These are phyloP conservation scores for Aspergillus sp. DNA, from an alignment of 2,329 filamentous ascomycete genomes.

Conservation along the genomic window DNA sequence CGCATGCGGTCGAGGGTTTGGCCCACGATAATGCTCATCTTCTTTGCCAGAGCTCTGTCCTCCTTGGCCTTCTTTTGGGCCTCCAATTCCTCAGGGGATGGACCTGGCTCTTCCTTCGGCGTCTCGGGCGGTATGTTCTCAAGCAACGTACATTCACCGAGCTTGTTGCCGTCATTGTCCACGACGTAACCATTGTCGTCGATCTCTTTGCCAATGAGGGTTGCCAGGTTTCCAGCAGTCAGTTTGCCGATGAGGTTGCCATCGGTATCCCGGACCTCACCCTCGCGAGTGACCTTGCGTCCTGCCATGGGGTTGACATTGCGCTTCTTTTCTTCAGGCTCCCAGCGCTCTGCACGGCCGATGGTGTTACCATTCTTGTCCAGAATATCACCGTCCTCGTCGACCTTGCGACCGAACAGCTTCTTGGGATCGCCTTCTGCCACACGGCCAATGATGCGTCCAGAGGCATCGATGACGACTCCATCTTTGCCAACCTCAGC, in stretches of 20 bases:
- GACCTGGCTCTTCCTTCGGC: constrained; percentile 25
- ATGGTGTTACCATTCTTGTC: constrained; percentile 66
- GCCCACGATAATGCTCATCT: constrained; percentile 70
- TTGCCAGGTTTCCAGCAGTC: constrained; percentile 43
- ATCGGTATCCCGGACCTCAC: constrained; percentile 45
- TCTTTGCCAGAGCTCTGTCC: constrained; percentile 72
- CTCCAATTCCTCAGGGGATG: constrained; percentile 44
- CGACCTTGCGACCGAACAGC: constrained; percentile 63
- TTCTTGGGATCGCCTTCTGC: constrained; percentile 63
- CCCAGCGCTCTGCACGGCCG: constrained; percentile 67
- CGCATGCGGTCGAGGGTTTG: constrained; percentile 80
- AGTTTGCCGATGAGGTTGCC: constrained; percentile 47
- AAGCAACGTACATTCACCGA: constrained; percentile 61
- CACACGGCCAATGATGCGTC: constrained; percentile 50
- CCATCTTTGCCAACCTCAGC: constrained; percentile 58
- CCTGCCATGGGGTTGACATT: constrained; percentile 60
- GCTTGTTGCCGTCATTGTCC: constrained; percentile 60
- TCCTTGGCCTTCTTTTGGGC: constrained; percentile 61
- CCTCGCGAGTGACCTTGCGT: constrained; percentile 51
- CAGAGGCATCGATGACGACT: constrained; percentile 48
- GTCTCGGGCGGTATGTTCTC: constrained; percentile 53
- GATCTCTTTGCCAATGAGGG: constrained; percentile 41
- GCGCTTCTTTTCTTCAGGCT: constrained; percentile 55
- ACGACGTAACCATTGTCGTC: constrained; percentile 54
- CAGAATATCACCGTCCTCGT: constrained; percentile 66